Conservation (phyloP, 1,284 basidiomycete genomes). For the Schizophyllum amplum region DNA sequence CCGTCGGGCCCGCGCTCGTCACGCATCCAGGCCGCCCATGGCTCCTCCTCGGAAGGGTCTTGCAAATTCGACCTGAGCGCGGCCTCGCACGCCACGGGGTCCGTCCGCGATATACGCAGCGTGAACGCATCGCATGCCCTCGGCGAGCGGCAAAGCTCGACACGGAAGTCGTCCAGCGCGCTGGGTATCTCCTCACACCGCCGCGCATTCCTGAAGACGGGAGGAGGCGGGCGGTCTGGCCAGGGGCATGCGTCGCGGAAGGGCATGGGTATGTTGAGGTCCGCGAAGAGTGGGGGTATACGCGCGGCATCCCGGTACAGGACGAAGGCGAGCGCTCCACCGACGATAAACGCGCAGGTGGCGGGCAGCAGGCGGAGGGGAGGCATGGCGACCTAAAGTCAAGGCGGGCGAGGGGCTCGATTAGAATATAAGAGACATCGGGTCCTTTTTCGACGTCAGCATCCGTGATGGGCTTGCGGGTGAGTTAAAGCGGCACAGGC, state of each 20-base stretch:
- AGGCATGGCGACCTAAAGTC: no score
- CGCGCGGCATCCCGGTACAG: neutral
- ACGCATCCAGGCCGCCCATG: neutral
- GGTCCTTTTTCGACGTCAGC: no score
- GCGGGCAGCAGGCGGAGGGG: no score
- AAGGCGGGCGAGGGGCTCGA: no score
- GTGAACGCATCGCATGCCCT: neutral
- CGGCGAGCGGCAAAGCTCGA: neutral
- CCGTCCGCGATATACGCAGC: neutral
- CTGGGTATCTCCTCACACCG: neutral
- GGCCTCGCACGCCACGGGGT: neutral
- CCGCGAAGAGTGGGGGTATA: neutral
- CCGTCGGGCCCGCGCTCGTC: conserved; percentile 3
- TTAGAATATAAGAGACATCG: no score
- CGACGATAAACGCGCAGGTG: no score
- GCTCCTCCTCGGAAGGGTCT: neutral
- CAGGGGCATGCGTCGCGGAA: neutral
- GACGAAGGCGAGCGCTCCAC: neutral
- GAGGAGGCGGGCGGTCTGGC: neutral
- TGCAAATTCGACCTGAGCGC: neutral
- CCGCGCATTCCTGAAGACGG: neutral
- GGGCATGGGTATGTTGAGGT: neutral
- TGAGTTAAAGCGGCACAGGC: no score
- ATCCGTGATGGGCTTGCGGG: no score
- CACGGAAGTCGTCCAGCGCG: neutral